Percentiles rank a stretch among this genome's conserved stretches.
Evolutionary conservation across 495 filamentous ascomycete species (phyloP).

Genomic region (Astrocystis sublimbata): DNA sequence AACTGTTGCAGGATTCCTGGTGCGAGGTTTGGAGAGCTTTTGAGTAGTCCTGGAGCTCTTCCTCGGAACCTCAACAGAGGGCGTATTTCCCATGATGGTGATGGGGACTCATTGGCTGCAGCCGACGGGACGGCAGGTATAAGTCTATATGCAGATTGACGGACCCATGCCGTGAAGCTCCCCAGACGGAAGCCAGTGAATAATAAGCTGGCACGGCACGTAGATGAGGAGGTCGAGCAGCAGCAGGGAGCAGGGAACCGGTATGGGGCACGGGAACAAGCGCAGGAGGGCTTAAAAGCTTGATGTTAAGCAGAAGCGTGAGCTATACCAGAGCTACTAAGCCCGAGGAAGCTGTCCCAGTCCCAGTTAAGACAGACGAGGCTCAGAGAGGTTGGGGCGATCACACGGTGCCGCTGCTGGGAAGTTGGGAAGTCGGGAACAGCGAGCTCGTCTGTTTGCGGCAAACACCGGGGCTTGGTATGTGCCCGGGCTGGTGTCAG

Average conservation of each 20-base stretch:
- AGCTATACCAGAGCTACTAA: constrained; percentile 1
- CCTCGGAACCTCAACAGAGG: constrained; percentile 44
- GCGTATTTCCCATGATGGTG: constrained; percentile 48
- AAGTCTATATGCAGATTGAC: constrained; percentile 43
- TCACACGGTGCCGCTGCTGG: background rate
- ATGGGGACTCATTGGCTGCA: constrained; percentile 18
- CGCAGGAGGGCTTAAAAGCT: constrained; percentile 17
- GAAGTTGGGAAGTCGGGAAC: too few relatives aligned
- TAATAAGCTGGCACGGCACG: constrained; percentile 19
- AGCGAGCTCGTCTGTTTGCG: constrained; percentile 1
- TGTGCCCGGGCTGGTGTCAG: constrained; percentile 5
- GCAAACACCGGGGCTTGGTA: constrained; percentile 14
- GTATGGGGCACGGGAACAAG: constrained; percentile 8
- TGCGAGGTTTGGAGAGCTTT: constrained; percentile 52
- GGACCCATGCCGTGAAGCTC: constrained; percentile 42
- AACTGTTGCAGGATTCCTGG: constrained; percentile 44
- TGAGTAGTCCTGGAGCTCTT: constrained; percentile 38
- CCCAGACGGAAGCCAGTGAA: constrained; percentile 19
- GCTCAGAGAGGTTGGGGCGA: constrained; percentile 12
- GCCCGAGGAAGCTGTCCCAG: background rate
- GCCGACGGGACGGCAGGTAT: constrained; percentile 31
- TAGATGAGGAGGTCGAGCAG: constrained; percentile 9
- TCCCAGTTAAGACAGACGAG: constrained; percentile 5
- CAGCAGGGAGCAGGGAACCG: background rate
- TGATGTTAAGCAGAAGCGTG: constrained; percentile 11